Conservation (phyloP, 2,329 filamentous ascomycete genomes). For the Botrytis medusae region DNA sequence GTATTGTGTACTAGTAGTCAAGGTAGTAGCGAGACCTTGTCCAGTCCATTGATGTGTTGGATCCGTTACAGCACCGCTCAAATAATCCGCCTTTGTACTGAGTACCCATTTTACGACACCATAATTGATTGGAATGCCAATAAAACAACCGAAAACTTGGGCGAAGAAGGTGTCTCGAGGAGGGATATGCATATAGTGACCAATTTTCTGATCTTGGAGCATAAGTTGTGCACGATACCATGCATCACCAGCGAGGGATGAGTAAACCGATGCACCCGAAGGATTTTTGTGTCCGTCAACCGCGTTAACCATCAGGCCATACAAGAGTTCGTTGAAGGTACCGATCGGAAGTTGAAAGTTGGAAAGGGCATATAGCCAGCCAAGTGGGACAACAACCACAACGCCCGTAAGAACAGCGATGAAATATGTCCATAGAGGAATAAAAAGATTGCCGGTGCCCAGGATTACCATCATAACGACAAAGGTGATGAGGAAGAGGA, state of each 20-base stretch:
- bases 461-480: constrained; percentile 52
- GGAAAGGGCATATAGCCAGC: constrained; percentile 60
- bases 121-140: constrained; percentile 62
- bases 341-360: constrained; percentile 55
- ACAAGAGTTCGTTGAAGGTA: constrained; percentile 59
- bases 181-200: constrained; percentile 62
- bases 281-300: constrained; percentile 54
- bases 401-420: constrained; percentile 56
- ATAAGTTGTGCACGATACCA: constrained; percentile 60
- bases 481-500: constrained; percentile 51
- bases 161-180: constrained; percentile 60
- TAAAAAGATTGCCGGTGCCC: constrained; percentile 53
- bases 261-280: constrained; percentile 57
- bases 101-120: constrained; percentile 61
- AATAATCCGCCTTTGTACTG: constrained; percentile 54
- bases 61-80: constrained; percentile 51
- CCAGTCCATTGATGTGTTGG: constrained; percentile 62
- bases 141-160: constrained; percentile 57
- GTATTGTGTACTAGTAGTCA: constrained; percentile 60
- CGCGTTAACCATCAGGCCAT: constrained; percentile 58
- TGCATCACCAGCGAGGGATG: constrained; percentile 59
- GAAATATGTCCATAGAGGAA: constrained; percentile 60
- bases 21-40: constrained; percentile 50
- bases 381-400: constrained; percentile 55
- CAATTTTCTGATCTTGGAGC: constrained; percentile 64